Percentiles rank a stretch among this genome's conserved stretches.
phyloP scores from a whole-genome alignment of 225 moss, liverwort and hornwort genomes.

The Ulota crispa region DNA sequence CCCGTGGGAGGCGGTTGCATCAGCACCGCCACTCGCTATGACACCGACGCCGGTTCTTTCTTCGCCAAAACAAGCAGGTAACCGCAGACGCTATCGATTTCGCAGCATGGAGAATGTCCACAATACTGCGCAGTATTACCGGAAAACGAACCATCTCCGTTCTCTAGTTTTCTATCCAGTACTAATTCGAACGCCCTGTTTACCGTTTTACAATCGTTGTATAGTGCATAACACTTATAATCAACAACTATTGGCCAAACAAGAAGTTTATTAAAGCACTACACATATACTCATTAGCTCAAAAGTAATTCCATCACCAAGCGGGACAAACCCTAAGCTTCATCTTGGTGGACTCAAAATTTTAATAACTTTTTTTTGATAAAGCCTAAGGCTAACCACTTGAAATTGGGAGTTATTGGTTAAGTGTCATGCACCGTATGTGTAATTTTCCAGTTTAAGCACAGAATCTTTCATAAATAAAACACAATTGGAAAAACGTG shows the following conservation, averaged over 20 bases:
- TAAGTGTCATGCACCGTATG: too few relatives aligned
- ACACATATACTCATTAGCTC: too few relatives aligned
- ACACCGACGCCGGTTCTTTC: conserved; percentile 75
- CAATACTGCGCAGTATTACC: background rate
- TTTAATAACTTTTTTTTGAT: too few relatives aligned
- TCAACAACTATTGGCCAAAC: too few relatives aligned
- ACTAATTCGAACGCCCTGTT: background rate
- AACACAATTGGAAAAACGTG: background rate
- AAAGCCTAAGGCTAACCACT: too few relatives aligned
- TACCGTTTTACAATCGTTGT: background rate
- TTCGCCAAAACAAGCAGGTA: conserved; percentile 87
- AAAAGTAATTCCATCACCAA: too few relatives aligned
- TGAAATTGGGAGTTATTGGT: too few relatives aligned
- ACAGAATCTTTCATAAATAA: background rate
- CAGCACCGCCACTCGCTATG: conserved; percentile 79
- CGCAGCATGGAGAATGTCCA: background rate
- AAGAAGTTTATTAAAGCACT: too few relatives aligned
- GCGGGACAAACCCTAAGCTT: too few relatives aligned
- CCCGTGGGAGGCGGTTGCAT: conserved; percentile 93
- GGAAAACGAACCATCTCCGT: background rate
- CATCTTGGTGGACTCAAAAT: too few relatives aligned
- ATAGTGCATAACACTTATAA: too few relatives aligned
- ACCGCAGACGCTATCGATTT: background rate
- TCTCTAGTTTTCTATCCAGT: background rate
- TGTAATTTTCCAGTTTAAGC: background rate